Percentiles rank a stretch among this genome's conserved stretches.
These are phyloP conservation scores for Botryotinia convoluta DNA, from an alignment of 2,329 filamentous ascomycete species.

Conservation along the genomic window DNA sequence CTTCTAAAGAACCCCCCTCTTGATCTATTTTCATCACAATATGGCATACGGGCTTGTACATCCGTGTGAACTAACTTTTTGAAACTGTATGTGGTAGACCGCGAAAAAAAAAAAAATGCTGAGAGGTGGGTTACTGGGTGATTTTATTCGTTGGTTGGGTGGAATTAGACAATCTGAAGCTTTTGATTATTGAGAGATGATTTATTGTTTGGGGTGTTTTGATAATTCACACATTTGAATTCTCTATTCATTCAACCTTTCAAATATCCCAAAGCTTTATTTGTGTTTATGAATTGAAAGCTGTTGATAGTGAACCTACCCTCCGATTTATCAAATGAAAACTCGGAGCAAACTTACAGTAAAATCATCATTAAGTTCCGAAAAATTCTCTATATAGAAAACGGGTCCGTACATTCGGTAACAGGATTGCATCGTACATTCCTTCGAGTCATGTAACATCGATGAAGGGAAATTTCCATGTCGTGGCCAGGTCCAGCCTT, in stretches of 20 bases:
- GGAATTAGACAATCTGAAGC: neutral
- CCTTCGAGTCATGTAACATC: neutral
- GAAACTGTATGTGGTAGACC: neutral
- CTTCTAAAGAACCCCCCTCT: neutral
- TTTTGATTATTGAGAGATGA: neutral
- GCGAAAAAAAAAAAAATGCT: too few species aligned
- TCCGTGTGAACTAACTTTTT: neutral
- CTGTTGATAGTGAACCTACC: neutral
- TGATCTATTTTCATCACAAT: neutral
- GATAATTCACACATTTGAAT: too few species aligned
- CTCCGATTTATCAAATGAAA: neutral
- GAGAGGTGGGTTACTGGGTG: neutral
- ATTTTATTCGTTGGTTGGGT: neutral
- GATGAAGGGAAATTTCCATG: neutral
- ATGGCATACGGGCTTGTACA: neutral
- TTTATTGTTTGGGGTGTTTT: neutral
- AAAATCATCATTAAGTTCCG: neutral
- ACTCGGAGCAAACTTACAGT: neutral
- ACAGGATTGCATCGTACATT: neutral
- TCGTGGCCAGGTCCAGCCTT: neutral
- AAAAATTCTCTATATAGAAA: neutral
- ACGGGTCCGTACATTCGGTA: slow-evolving; percentile 6
- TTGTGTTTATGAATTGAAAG: neutral
- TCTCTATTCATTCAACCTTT: too few species aligned
- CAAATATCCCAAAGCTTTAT: rapidly evolving